Conservation (phyloP, 2,329 filamentous ascomycete species). For the Macrophomina phaseolina region DNA sequence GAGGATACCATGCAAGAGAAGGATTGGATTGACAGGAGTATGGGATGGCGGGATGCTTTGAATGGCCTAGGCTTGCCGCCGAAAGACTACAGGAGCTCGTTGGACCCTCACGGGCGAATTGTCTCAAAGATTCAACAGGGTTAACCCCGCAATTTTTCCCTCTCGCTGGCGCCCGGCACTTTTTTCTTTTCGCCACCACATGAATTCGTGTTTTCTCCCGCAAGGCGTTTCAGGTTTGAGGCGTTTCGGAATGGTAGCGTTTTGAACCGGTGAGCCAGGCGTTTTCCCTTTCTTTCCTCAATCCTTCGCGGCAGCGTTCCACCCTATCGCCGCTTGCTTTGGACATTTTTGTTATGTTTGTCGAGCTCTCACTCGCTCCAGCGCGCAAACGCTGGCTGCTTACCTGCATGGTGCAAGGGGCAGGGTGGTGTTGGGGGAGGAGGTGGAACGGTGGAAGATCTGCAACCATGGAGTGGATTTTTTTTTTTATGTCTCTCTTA, state of each 20-base stretch:
- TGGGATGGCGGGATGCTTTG: neutral
- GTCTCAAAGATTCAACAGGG: neutral
- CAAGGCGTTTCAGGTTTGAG: constrained; percentile 23
- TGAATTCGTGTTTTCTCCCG: neutral
- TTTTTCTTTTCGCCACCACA: constrained; percentile 9
- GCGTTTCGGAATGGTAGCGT: constrained; percentile 1
- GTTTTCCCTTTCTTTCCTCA: neutral
- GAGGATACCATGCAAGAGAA: neutral
- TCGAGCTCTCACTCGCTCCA: neutral
- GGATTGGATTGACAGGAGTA: neutral
- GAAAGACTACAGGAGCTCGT: neutral
- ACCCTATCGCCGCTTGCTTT: neutral
- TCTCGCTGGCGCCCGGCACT: neutral
- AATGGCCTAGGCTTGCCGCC: neutral
- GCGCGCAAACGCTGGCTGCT: neutral
- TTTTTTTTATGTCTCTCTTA: neutral
- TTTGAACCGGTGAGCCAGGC: constrained; percentile 4
- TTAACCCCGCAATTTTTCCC: constrained; percentile 4
- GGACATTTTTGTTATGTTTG: neutral
- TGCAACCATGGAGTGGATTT: constrained; percentile 3
- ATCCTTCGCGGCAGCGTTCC: neutral
- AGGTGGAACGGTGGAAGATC: neutral
- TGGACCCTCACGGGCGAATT: constrained; percentile 10
- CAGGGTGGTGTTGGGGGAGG: neutral
- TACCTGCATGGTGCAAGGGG: constrained; percentile 14